A percentile compares a stretch with the other conserved stretches of the same genome.
Evolutionary conservation across 352 stramenopile species (phyloP).

Genomic region (Phytopythium montanum): DNA sequence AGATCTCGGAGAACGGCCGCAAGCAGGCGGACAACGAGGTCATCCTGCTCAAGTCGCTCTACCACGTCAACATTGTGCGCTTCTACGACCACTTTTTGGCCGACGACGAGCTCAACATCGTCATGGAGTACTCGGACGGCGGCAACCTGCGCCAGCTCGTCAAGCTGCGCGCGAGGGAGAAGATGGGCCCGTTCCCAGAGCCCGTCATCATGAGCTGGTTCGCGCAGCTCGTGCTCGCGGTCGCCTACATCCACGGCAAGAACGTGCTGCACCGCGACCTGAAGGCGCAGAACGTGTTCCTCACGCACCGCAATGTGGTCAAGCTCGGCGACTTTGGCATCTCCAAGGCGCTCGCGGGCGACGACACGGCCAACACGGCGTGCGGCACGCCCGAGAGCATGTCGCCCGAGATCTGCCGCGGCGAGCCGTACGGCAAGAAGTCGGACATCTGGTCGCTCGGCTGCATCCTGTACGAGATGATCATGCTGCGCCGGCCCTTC

Average conservation of each 20-base stretch:
- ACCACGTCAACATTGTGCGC: constrained; percentile 88
- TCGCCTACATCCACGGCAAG: constrained; percentile 88
- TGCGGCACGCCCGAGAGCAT: constrained; percentile 87
- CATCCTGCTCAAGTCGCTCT: constrained; percentile 86
- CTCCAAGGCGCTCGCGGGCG: constrained; percentile 77
- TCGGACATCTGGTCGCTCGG: constrained; percentile 89
- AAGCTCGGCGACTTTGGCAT: constrained; percentile 89
- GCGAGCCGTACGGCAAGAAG: constrained; percentile 87
- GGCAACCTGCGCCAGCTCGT: constrained; percentile 83
- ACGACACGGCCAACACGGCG: constrained; percentile 78
- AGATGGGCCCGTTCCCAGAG: constrained; percentile 82
- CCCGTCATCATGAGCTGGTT: constrained; percentile 88
- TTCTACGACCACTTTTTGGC: constrained; percentile 89
- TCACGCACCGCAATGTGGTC: constrained; percentile 84
- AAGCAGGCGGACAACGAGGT: constrained; percentile 89
- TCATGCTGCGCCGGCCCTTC: constrained; percentile 84
- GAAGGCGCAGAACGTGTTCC: constrained; percentile 88
- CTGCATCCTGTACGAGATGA: constrained; percentile 90
- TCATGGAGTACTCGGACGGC: constrained; percentile 87
- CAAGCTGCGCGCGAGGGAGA: constrained; percentile 71
- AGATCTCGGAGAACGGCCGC: constrained; percentile 79
- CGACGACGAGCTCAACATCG: constrained; percentile 86
- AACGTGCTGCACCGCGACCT: constrained; percentile 87
- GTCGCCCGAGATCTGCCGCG: constrained; percentile 87
- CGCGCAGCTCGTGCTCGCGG: constrained; percentile 76